Evolutionary conservation across 192 early-diverging fungal species (phyloP).

Genomic region (Mortierella alpina): DNA sequence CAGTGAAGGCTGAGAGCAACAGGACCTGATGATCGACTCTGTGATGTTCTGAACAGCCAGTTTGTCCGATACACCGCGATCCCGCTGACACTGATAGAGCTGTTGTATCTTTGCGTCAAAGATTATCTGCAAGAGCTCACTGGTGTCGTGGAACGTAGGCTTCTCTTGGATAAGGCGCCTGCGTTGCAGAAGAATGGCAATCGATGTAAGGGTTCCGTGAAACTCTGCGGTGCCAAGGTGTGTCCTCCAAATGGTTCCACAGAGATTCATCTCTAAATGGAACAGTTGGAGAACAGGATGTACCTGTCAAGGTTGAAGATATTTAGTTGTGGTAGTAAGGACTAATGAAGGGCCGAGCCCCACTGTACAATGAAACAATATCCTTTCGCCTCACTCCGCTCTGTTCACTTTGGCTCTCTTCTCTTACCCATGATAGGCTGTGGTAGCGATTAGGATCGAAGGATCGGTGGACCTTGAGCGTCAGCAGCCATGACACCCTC

Average conservation of each 20-base stretch:
- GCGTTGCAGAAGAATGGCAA: neutral
- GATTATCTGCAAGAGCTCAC: too few species aligned
- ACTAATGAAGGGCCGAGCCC: constrained; percentile 19
- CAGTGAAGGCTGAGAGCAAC: constrained; percentile 4
- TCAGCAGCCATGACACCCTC: too few species aligned
- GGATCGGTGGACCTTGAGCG: too few species aligned
- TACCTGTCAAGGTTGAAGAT: constrained; percentile 8
- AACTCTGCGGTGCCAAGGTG: constrained; percentile 6
- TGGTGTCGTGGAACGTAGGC: constrained; percentile 1
- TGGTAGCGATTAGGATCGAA: too few species aligned
- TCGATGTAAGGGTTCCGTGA: constrained; percentile 12
- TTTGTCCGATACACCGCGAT: constrained; percentile 10
- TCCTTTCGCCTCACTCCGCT: too few species aligned
- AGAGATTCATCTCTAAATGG: neutral
- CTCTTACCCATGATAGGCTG: neutral
- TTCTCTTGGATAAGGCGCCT: constrained; percentile 22
- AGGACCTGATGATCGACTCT: constrained; percentile 17
- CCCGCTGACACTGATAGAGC: constrained; percentile 4
- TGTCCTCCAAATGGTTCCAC: constrained; percentile 9
- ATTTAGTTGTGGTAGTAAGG: constrained; percentile 3
- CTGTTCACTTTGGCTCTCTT: constrained; percentile 7
- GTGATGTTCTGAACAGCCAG: constrained; percentile 9
- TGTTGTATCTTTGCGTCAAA: constrained; percentile 3
- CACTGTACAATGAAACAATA: too few species aligned
- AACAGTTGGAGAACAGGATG: too few species aligned